Conservation (phyloP, 2,329 filamentous ascomycete species). For the Clarireedia homoeocarpa region DNA sequence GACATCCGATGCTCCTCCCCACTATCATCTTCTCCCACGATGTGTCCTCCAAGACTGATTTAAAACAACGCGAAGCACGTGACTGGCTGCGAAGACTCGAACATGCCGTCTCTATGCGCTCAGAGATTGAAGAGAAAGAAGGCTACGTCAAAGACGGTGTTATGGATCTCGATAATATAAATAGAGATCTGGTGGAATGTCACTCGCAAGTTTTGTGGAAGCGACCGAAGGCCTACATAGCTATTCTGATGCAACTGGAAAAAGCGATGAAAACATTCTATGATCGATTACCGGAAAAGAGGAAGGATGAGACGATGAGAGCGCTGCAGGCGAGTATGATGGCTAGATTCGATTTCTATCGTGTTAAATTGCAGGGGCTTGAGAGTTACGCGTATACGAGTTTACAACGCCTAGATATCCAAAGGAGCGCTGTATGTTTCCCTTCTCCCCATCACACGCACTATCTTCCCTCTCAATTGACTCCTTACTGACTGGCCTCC, state of each 20-base stretch:
- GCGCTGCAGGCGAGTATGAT: slow-evolving; percentile 45
- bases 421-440: slow-evolving; percentile 48
- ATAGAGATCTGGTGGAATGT: slow-evolving; percentile 55
- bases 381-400: slow-evolving; percentile 57
- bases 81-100: slow-evolving; percentile 55
- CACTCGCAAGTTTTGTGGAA: slow-evolving; percentile 56
- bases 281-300: slow-evolving; percentile 10
- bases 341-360: slow-evolving; percentile 51
- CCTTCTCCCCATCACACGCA: not conserved
- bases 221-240: slow-evolving; percentile 51
- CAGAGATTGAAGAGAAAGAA: slow-evolving; percentile 28
- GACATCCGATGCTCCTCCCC: slow-evolving; percentile 52
- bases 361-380: slow-evolving; percentile 51
- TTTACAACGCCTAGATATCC: slow-evolving; percentile 51
- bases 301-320: slow-evolving; percentile 25
- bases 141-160: slow-evolving; percentile 47
- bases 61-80: slow-evolving; percentile 54
- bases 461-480: slow-evolving; percentile 1
- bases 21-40: slow-evolving; percentile 52
- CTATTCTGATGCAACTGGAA: slow-evolving; percentile 43
- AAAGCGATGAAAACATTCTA: slow-evolving; percentile 34
- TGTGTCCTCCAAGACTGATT: slow-evolving; percentile 46
- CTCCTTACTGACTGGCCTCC: not conserved
- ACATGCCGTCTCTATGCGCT: slow-evolving; percentile 51
- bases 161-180: slow-evolving; percentile 52